A percentile compares a stretch with the other conserved stretches of the same genome.
Conservation (phyloP, 2,329 filamentous ascomycete genomes). For the Penicillium sp. region DNA sequence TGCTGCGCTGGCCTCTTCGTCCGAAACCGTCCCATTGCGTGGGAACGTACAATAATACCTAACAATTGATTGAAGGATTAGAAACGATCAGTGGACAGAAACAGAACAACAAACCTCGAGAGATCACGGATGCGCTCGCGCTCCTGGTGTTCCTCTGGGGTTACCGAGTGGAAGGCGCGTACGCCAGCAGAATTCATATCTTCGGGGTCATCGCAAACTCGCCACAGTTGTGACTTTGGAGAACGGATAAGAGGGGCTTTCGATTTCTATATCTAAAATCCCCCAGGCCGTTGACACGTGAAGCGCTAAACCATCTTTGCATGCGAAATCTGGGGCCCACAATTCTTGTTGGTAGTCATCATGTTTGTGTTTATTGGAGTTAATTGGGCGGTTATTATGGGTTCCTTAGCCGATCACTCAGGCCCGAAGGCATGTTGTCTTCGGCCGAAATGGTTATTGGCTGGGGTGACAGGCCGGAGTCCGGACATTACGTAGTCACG, state of each 20-base stretch:
- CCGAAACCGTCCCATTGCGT: not conserved
- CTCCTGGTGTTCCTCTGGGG: slow-evolving; percentile 10
- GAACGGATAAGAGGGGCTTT: not conserved
- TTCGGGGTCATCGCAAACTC: not conserved
- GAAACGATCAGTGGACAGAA: slow-evolving; percentile 1
- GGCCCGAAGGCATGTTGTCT: too few relatives aligned
- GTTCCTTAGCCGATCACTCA: not conserved
- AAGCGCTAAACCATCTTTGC: not conserved
- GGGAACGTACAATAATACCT: slow-evolving; percentile 19
- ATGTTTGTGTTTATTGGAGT: too few relatives aligned
- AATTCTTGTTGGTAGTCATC: too few relatives aligned
- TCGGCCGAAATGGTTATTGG: not conserved
- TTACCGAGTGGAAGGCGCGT: not conserved
- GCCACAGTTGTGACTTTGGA: not conserved
- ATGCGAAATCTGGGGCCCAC: not conserved
- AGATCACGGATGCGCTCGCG: slow-evolving; percentile 20
- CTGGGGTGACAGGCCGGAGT: not conserved
- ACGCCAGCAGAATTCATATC: slow-evolving; percentile 1
- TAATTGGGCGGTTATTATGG: too few relatives aligned
- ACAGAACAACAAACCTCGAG: slow-evolving; percentile 14
- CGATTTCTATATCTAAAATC: not conserved
- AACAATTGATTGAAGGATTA: not conserved
- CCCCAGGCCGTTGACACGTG: not conserved
- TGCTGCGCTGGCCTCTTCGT: slow-evolving; percentile 8
- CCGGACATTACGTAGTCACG: not conserved